These are phyloP conservation scores for Macadamia integrifolia DNA, from an alignment of 164 flowering plant species.

Conservation along the genomic window DNA sequence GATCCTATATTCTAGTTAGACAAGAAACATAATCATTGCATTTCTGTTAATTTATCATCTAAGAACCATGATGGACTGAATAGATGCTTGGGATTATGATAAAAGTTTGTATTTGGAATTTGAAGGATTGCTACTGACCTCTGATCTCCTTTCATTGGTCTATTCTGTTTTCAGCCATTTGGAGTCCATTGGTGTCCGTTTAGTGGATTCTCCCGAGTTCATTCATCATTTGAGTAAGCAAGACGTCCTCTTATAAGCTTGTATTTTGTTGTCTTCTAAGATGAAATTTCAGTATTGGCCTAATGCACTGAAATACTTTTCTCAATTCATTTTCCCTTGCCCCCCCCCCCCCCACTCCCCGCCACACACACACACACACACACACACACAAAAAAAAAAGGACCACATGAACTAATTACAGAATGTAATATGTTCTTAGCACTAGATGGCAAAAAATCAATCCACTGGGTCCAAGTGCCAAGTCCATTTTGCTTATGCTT, in stretches of 20 bases:
- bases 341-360: no score
- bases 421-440: no score
- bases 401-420: no score
- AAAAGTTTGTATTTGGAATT: neutral
- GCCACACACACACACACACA: no score
- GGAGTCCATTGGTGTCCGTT: constrained; percentile 56
- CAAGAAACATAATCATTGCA: neutral
- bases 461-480: no score
- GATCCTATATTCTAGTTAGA: neutral
- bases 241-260: neutral
- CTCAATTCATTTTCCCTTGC: neutral
- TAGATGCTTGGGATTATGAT: neutral
- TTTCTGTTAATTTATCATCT: neutral
- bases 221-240: constrained; percentile 36
- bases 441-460: no score
- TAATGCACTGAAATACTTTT: neutral
- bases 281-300: neutral
- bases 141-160: neutral
- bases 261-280: neutral
- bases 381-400: no score
- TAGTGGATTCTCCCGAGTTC: constrained; percentile 30
- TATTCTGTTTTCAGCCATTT: constrained; percentile 35
- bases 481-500: no score
- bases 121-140: neutral
- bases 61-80: neutral